Base-by-base conservation (phyloP, 805 yeast genomes). In the Metschnikowia matae region DNA sequence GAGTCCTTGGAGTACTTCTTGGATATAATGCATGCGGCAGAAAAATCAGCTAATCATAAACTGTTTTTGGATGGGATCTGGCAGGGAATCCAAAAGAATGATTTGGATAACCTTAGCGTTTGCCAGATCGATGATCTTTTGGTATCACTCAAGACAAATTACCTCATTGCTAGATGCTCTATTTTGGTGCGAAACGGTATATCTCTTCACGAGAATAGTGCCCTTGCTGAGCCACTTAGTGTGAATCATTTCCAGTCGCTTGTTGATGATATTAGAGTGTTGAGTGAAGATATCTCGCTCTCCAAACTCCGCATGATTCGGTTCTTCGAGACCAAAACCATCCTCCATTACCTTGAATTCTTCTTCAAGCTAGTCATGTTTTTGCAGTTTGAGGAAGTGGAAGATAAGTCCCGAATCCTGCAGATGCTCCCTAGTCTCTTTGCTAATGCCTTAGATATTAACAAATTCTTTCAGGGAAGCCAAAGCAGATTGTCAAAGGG, bases 321-420 rank as follows among this genome's bases (percentile, higher is more conserved):
- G 8, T 45, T 33, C 17, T 55, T 57, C 32, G 62, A 58, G 42
- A 37, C 41, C 13, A 18, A 41, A 5, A 32, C 54, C 15, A 56
- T 65, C 13, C 55, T 71, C 15, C 61, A 60, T 33, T 72, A 69
- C 52, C 56, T 68, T 17, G 60, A 61, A 40, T 57, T 64, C 33
- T 70, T 58, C 44, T 48, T 71, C 51, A 49, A 63, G 13, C 66
- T 63, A 39, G 51, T 70, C 4, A 55, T 67, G n/a, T 56, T 70
- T 36, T 54, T 73, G 15, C 76, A 73, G 53, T 60, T 59, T 14
- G 78, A 73, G 54, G 71, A 66, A n/a, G 26, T 40, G n/a, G 53
- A 52, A 21, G 61, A 62, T 15, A 49, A 39, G 7, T 54, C 48
- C 6, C 34, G 54, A 21, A 46, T 57, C 13, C 38, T 49, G 14